Evolutionary conservation across 2,329 filamentous ascomycete species (phyloP).

Genomic region (Plectosphaerella sp.): DNA sequence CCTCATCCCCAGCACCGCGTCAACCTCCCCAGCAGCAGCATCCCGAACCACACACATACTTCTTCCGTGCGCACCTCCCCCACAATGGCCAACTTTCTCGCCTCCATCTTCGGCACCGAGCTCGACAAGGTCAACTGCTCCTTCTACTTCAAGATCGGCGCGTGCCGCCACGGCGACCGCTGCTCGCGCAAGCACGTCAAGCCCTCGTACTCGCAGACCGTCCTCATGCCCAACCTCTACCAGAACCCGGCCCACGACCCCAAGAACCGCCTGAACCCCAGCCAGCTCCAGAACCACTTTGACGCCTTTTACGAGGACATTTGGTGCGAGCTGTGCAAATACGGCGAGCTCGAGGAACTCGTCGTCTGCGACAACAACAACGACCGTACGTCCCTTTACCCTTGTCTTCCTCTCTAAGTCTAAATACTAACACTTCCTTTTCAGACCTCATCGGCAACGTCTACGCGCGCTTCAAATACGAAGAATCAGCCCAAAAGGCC

Average conservation of each 20-base stretch:
- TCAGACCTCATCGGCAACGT: constrained; percentile 95
- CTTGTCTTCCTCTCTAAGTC: neutral
- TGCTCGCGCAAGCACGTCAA: constrained; percentile 99
- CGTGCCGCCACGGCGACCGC: constrained; percentile 95
- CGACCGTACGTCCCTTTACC: constrained; percentile 62
- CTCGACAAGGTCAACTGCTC: constrained; percentile 99
- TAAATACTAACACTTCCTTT: constrained; percentile 15
- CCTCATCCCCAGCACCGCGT: neutral
- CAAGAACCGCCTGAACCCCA: constrained; percentile 93
- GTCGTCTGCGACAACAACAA: constrained; percentile 99
- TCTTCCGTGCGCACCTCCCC: neutral
- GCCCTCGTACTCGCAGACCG: constrained; percentile 94
- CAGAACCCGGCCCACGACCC: constrained; percentile 97
- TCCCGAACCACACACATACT: neutral
- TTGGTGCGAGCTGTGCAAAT: constrained; percentile 99
- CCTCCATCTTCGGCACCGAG: constrained; percentile 98
- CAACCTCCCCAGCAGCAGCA: neutral
- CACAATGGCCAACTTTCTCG: constrained; percentile 93
- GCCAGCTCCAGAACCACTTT: constrained; percentile 98
- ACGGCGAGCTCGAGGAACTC: constrained; percentile 93
- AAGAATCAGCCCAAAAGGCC: constrained; percentile 88
- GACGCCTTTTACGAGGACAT: constrained; percentile 99
- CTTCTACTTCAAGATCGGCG: constrained; percentile 98
- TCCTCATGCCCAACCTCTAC: constrained; percentile 97
- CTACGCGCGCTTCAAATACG: constrained; percentile 99